phyloP scores from a whole-genome alignment of 345 rosid species.

The Firmiana major region DNA sequence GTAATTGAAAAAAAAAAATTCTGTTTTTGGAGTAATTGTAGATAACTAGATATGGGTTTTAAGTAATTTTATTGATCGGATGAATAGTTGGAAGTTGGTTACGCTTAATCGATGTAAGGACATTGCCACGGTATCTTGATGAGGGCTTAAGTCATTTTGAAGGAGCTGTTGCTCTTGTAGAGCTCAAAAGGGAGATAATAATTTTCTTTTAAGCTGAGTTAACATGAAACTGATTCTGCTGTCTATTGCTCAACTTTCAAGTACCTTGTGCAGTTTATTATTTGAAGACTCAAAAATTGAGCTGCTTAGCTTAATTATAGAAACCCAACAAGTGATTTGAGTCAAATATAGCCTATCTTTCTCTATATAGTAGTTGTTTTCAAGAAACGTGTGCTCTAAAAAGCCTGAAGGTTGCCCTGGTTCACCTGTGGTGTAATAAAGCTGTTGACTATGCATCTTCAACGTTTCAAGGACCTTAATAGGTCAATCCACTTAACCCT shows the following conservation, averaged over 20 bases:
- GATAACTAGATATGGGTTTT: background rate
- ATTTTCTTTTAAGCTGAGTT: background rate
- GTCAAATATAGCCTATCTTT: background rate
- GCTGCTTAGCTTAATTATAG: background rate
- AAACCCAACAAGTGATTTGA: background rate
- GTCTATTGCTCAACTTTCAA: background rate
- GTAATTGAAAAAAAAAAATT: slow-evolving; percentile 25
- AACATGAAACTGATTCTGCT: background rate
- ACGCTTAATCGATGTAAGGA: background rate
- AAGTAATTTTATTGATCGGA: background rate
- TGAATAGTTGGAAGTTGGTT: background rate
- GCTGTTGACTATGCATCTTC: background rate
- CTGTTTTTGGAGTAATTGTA: background rate
- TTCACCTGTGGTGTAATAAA: background rate
- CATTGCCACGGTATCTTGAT: background rate
- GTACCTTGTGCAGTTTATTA: background rate
- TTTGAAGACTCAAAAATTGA: background rate
- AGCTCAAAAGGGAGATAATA: background rate
- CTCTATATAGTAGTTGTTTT: background rate
- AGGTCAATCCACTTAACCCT: background rate
- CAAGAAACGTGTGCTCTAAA: background rate
- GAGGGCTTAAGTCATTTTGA: background rate
- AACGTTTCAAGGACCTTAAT: background rate
- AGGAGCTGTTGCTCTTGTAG: background rate
- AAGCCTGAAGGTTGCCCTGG: background rate